phyloP scores from a whole-genome alignment of 495 filamentous ascomycete genomes.

The Physcia stellaris region DNA sequence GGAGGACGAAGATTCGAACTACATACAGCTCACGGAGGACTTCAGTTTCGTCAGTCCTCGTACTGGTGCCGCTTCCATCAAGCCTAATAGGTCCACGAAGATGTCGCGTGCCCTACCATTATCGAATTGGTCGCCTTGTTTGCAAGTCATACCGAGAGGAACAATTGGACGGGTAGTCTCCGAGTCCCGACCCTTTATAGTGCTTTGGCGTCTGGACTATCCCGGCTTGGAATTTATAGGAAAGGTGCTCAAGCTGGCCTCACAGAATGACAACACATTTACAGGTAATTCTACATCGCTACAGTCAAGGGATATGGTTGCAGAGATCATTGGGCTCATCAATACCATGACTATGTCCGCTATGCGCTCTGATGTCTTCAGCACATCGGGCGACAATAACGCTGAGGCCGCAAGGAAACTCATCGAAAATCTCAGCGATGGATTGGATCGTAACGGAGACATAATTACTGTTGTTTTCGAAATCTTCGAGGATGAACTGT shows the following conservation, averaged over 20 bases:
- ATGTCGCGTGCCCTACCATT: neutral
- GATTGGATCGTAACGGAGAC: constrained; percentile 58
- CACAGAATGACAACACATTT: constrained; percentile 27
- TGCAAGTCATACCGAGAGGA: constrained; percentile 39
- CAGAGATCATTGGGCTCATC: constrained; percentile 51
- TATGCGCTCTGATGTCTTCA: constrained; percentile 16
- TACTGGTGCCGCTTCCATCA: constrained; percentile 9
- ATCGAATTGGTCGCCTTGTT: constrained; percentile 15
- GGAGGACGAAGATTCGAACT: constrained; percentile 74
- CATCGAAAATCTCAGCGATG: constrained; percentile 58
- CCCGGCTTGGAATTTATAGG: constrained; percentile 68
- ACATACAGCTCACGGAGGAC: constrained; percentile 36
- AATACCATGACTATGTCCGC: constrained; percentile 37
- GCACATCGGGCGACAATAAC: constrained; percentile 8
- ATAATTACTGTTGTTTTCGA: constrained; percentile 70
- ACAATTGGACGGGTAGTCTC: constrained; percentile 59
- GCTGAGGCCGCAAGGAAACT: constrained; percentile 37
- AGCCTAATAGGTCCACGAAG: neutral
- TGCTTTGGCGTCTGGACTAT: constrained; percentile 57
- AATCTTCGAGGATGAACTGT: constrained; percentile 62
- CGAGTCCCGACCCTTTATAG: constrained; percentile 49
- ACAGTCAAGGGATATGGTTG: constrained; percentile 39
- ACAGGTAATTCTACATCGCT: constrained; percentile 20
- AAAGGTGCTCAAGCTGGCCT: constrained; percentile 47
- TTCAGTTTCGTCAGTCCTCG: constrained; percentile 36